phyloP scores from a whole-genome alignment of 2,329 filamentous ascomycete species.

The Beauveria sp. region DNA sequence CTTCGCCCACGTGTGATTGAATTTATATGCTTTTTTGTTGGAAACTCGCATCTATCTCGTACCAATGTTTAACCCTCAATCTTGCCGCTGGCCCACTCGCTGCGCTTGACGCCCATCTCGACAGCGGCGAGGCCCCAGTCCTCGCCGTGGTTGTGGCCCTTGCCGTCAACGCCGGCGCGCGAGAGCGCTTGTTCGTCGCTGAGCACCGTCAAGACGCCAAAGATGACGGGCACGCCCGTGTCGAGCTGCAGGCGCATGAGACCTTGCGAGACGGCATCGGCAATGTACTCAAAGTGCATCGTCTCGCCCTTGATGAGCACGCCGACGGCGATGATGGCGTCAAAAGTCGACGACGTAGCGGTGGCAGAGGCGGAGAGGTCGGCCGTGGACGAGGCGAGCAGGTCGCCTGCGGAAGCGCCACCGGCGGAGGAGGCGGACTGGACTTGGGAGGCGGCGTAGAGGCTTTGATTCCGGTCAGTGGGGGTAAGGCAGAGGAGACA shows the following conservation, averaged over 20 bases:
- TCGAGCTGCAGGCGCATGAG: slow-evolving; percentile 94
- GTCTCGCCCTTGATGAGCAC: slow-evolving; percentile 98
- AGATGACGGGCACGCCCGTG: slow-evolving; percentile 79
- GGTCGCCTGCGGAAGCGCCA: slow-evolving; percentile 63
- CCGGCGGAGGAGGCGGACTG: slow-evolving; percentile 60
- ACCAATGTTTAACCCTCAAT: slow-evolving; percentile 33
- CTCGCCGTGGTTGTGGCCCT: slow-evolving; percentile 85
- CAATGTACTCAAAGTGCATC: slow-evolving; percentile 99
- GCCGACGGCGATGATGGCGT: slow-evolving; percentile 90
- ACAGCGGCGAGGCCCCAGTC: slow-evolving; percentile 95
- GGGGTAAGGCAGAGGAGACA: slow-evolving; percentile 13
- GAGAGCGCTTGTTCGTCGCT: slow-evolving; percentile 80
- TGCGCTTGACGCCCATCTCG: slow-evolving; percentile 84
- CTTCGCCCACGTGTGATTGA: too few species aligned
- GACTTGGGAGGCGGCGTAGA: slow-evolving; percentile 80
- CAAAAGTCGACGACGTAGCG: slow-evolving; percentile 59
- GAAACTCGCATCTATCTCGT: too few species aligned
- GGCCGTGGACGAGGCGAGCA: slow-evolving; percentile 60
- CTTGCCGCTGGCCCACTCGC: slow-evolving; percentile 69
- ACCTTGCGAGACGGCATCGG: slow-evolving; percentile 81
- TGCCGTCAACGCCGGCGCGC: slow-evolving; percentile 64
- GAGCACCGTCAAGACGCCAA: slow-evolving; percentile 84
- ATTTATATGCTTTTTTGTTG: too few species aligned
- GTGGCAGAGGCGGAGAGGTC: slow-evolving; percentile 49
- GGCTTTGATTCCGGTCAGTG: slow-evolving; percentile 35